Conservation (phyloP, 1,284 basidiomycete species). For the Ceratobasidium sp. region DNA sequence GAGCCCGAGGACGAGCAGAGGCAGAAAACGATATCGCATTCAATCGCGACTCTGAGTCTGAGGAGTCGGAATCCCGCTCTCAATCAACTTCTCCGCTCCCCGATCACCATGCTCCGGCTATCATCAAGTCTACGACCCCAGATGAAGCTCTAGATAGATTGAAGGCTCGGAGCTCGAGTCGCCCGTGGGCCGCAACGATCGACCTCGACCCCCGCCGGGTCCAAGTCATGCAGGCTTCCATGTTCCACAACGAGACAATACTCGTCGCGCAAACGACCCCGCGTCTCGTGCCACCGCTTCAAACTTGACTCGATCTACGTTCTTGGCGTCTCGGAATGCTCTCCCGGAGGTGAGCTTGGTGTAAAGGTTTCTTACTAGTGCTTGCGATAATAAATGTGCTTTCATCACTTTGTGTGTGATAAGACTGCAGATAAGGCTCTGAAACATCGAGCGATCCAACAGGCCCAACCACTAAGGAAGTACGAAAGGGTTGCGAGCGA, state of each 20-base stretch:
- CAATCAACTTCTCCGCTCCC: not conserved
- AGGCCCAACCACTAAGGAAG: conserved; percentile 64
- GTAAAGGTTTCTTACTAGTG: conserved; percentile 36
- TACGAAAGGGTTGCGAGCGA: conserved; percentile 59
- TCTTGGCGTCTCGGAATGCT: conserved; percentile 35
- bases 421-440: conserved; percentile 22
- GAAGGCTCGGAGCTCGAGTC: conserved; percentile 26
- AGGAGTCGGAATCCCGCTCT: conserved; percentile 26
- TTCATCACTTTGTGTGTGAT: conserved; percentile 15
- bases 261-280: conserved; percentile 21
- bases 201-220: conserved; percentile 82
- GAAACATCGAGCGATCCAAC: conserved; percentile 22
- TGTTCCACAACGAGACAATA: conserved; percentile 58
- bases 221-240: conserved; percentile 89
- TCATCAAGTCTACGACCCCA: conserved; percentile 32
- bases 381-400: conserved; percentile 39
- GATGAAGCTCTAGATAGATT: conserved; percentile 40
- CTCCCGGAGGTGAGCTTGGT: conserved; percentile 37
- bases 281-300: conserved; percentile 3
- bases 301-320: conserved; percentile 30
- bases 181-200: conserved; percentile 69
- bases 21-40: conserved; percentile 37
- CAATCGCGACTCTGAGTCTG: conserved; percentile 42
- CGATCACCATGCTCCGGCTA: conserved; percentile 7
- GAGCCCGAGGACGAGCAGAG: conserved; percentile 41